These are phyloP conservation scores for Fusarium miscanthi DNA, from an alignment of 2,329 filamentous ascomycete species.

Conservation along the genomic window DNA sequence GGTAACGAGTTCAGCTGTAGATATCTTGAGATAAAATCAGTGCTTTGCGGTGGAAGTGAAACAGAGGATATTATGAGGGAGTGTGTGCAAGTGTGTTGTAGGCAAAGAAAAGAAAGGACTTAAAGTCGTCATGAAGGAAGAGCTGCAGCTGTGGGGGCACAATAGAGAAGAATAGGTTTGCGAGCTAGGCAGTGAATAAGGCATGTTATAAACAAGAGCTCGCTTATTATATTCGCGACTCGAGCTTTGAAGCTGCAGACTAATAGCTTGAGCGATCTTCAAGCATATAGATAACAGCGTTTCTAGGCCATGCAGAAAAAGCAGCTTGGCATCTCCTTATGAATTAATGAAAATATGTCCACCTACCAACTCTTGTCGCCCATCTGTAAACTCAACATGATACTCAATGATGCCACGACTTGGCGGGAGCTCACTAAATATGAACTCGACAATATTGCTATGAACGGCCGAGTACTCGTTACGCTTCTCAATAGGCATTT, in stretches of 20 bases:
- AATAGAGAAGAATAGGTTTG: slow-evolving; percentile 24
- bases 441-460: slow-evolving; percentile 53
- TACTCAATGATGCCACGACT: slow-evolving; percentile 47
- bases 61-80: neutral
- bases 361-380: slow-evolving; percentile 59
- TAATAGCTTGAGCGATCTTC: slow-evolving; percentile 1
- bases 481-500: slow-evolving; percentile 42
- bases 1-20: slow-evolving; percentile 45
- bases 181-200: slow-evolving; percentile 38
- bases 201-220: slow-evolving; percentile 8
- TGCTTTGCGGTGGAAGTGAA: neutral
- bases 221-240: neutral
- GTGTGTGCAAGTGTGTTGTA: neutral
- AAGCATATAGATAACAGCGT: neutral
- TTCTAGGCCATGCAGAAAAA: neutral
- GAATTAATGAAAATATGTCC: neutral
- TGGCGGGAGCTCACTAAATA: slow-evolving; percentile 48
- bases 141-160: slow-evolving; percentile 16
- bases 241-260: neutral
- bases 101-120: neutral
- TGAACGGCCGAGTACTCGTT: slow-evolving; percentile 47
- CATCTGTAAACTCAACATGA: slow-evolving; percentile 59
- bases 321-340: neutral
- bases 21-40: slow-evolving; percentile 46
- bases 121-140: slow-evolving; percentile 4